phyloP scores from a whole-genome alignment of 2,329 filamentous ascomycete species.

The Botryotinia convoluta region DNA sequence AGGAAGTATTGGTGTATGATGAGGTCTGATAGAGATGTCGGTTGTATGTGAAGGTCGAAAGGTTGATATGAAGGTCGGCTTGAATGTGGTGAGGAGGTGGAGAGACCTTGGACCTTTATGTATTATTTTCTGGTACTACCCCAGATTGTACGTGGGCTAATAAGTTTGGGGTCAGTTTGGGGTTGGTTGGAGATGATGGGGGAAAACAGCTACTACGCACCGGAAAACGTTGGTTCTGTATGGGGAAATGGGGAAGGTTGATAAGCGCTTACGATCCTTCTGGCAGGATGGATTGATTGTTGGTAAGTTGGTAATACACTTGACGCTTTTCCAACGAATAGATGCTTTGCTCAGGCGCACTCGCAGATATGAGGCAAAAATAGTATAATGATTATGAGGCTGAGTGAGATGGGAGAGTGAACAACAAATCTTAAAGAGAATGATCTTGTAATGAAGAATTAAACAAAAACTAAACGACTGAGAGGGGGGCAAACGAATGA shows the following conservation, averaged over 20 bases:
- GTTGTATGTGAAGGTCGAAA: conserved; percentile 1
- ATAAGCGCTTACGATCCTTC: conserved; percentile 21
- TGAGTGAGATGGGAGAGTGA: conserved; percentile 2
- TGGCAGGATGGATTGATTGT: conserved; percentile 6
- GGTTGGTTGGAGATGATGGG: conserved; percentile 12
- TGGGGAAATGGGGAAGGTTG: conserved; percentile 7
- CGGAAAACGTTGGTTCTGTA: conserved; percentile 12
- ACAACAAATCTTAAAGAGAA: conserved; percentile 3
- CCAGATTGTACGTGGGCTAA: conserved; percentile 11
- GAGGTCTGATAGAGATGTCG: conserved; percentile 10
- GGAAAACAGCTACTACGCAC: conserved; percentile 10
- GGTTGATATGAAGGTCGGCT: conserved; percentile 10
- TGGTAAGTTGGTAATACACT: conserved; percentile 16
- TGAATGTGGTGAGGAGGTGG: conserved; percentile 5
- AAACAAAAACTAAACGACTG: neutral
- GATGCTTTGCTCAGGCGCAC: conserved; percentile 14
- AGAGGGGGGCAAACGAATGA: conserved; percentile 19
- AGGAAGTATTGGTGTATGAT: conserved; percentile 14
- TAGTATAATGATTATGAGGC: neutral
- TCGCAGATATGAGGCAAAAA: conserved; percentile 7
- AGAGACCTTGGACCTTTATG: conserved; percentile 20
- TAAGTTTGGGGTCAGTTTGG: conserved; percentile 8
- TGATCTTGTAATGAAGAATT: neutral
- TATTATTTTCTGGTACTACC: conserved; percentile 14
- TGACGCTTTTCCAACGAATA: conserved; percentile 16